Percentiles rank a stretch among this genome's conserved stretches.
Evolutionary conservation across 2,329 filamentous ascomycete genomes (phyloP).

Genomic region (Coniosporium tulheliwenetii): DNA sequence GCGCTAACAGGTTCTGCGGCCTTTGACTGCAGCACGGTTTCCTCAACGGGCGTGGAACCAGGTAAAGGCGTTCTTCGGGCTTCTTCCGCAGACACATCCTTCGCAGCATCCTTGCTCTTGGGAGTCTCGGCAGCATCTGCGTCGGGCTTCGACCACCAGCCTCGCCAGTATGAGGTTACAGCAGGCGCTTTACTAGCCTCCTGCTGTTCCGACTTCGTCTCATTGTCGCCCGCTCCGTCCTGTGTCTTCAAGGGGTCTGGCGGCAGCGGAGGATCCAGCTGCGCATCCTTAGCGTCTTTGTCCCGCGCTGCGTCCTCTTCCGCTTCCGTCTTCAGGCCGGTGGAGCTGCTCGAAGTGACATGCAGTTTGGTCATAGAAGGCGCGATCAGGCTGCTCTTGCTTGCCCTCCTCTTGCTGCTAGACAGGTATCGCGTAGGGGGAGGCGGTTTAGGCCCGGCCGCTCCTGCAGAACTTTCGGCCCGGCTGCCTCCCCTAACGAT

Average conservation of each 20-base stretch:
- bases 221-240: slow-evolving; percentile 5
- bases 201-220: slow-evolving; percentile 4
- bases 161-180: slow-evolving; percentile 23
- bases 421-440: slow-evolving; percentile 12
- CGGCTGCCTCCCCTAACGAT: slow-evolving; percentile 18
- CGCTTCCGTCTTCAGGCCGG: neutral
- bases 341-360: slow-evolving; percentile 20
- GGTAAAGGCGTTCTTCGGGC: slow-evolving; percentile 26
- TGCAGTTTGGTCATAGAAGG: slow-evolving; percentile 30
- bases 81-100: slow-evolving; percentile 14
- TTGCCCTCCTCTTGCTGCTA: slow-evolving; percentile 24
- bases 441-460: neutral
- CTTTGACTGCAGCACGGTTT: neutral
- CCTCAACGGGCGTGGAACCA: slow-evolving; percentile 6
- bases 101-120: slow-evolving; percentile 15
- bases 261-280: slow-evolving; percentile 25
- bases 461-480: neutral
- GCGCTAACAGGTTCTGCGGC: neutral
- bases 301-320: slow-evolving; percentile 3
- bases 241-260: slow-evolving; percentile 18
- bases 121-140: slow-evolving; percentile 22
- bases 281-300: slow-evolving; percentile 5
- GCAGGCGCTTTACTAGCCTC: slow-evolving; percentile 5
- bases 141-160: slow-evolving; percentile 36
- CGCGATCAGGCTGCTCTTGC: slow-evolving; percentile 27